Conservation (phyloP, 1,139 yeast species). For the Nadsonia starkeyi-henricii region DNA sequence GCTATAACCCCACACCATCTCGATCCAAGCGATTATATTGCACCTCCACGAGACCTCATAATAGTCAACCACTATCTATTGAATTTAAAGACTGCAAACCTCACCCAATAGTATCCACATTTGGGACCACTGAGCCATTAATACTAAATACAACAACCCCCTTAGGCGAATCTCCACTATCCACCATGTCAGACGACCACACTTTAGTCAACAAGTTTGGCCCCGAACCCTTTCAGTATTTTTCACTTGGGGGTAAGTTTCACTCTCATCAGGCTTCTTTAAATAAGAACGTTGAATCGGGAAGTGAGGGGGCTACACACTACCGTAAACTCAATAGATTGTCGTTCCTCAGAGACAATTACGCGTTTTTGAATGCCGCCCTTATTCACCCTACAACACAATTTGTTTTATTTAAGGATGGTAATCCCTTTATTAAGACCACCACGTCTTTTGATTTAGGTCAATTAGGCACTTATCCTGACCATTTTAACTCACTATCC, state of each 20-base stretch:
- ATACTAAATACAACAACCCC: too few species aligned
- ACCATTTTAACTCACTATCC: background rate
- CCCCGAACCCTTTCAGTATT: slow-evolving; percentile 10
- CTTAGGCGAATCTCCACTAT: background rate
- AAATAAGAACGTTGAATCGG: slow-evolving; percentile 9
- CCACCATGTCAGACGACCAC: background rate
- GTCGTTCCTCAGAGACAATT: slow-evolving; percentile 60
- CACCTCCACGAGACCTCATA: too few species aligned
- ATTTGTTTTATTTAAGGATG: slow-evolving; percentile 37
- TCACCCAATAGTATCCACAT: too few species aligned
- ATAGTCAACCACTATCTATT: too few species aligned
- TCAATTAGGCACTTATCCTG: background rate
- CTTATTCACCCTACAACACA: slow-evolving; percentile 38
- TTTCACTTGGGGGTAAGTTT: slow-evolving; percentile 40
- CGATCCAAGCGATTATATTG: too few species aligned
- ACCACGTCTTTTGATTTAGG: background rate
- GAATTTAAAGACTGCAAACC: too few species aligned
- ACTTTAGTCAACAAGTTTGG: slow-evolving; percentile 9
- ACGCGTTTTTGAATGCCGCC: slow-evolving; percentile 42
- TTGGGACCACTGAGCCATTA: too few species aligned
- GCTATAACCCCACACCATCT: too few species aligned
- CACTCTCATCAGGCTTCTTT: background rate
- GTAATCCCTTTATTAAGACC: slow-evolving; percentile 18
- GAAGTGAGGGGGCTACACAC: background rate
- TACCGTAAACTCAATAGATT: slow-evolving; percentile 46